Conservation (phyloP, 257 asterid species). For the Nicotiana sylvestris region DNA sequence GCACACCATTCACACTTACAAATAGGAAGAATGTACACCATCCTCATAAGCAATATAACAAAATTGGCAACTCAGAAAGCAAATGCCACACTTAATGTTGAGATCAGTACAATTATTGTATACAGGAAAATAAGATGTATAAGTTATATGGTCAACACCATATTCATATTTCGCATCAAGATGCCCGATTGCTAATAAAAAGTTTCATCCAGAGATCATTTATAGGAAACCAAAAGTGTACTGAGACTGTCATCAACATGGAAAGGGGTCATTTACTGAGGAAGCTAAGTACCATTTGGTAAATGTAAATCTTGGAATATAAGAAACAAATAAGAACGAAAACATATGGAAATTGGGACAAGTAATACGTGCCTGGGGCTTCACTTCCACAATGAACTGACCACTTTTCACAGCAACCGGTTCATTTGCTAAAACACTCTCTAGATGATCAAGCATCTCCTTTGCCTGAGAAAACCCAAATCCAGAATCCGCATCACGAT, state of each 20-base stretch:
- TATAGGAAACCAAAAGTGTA: neutral
- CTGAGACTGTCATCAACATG: neutral
- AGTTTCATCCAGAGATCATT: neutral
- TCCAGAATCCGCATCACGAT: conserved; percentile 76
- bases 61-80: neutral
- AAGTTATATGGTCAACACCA: neutral
- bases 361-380: conserved; percentile 67
- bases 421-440: conserved; percentile 89
- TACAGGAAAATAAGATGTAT: neutral
- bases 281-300: neutral
- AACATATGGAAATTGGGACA: neutral
- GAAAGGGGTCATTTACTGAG: neutral
- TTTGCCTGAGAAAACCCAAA: conserved; percentile 86
- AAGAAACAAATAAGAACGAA: neutral
- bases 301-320: neutral
- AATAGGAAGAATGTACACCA: neutral
- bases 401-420: conserved; percentile 94
- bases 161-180: neutral
- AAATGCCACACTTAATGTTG: neutral
- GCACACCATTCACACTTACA: neutral
- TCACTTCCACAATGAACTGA: conserved; percentile 85
- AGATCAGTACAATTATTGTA: neutral
- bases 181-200: neutral
- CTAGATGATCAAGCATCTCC: conserved; percentile 92
- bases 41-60: neutral